A percentile compares a stretch with the other conserved stretches of the same genome.
These are phyloP conservation scores for Boechera stricta DNA, from an alignment of 345 rosid genomes.

Conservation along the genomic window DNA sequence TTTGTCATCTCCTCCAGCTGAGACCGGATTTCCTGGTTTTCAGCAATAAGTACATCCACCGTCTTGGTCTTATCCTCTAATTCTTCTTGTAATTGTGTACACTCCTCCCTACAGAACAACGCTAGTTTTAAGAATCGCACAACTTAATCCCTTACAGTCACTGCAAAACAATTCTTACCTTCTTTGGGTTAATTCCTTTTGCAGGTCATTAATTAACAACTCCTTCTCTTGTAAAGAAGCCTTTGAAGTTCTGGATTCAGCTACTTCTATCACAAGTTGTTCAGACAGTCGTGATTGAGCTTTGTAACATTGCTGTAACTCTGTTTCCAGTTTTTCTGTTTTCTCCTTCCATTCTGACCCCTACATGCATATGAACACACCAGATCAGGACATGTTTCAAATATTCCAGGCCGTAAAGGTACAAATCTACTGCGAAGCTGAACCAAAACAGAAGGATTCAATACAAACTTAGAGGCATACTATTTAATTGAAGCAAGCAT, in stretches of 20 bases:
- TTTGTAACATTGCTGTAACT: constrained; percentile 91
- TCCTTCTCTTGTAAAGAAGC: constrained; percentile 76
- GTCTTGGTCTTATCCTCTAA: constrained; percentile 71
- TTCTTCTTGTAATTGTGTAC: constrained; percentile 56
- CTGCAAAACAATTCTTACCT: constrained; percentile 52
- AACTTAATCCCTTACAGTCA: constrained; percentile 18
- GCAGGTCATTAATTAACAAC: constrained; percentile 53
- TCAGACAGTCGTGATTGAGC: constrained; percentile 92
- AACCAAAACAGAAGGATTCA: not conserved
- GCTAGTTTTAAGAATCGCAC: constrained; percentile 2
- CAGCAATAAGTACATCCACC: constrained; percentile 64
- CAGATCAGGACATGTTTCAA: not conserved
- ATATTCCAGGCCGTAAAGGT: not conserved
- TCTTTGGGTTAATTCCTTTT: constrained; percentile 54
- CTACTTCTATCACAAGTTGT: constrained; percentile 89
- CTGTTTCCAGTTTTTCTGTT: constrained; percentile 70
- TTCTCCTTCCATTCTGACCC: constrained; percentile 98
- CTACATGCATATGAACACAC: constrained; percentile 47
- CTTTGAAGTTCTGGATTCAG: constrained; percentile 76
- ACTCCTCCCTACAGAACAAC: constrained; percentile 64
- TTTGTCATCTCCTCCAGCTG: constrained; percentile 68
- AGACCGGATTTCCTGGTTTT: constrained; percentile 60
- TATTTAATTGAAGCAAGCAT: not conserved
- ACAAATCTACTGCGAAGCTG: not conserved
- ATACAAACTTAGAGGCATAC: constrained; percentile 7